Evolutionary conservation across 73 alveolate species (phyloP).

Genomic region (Effrenium voratum): DNA sequence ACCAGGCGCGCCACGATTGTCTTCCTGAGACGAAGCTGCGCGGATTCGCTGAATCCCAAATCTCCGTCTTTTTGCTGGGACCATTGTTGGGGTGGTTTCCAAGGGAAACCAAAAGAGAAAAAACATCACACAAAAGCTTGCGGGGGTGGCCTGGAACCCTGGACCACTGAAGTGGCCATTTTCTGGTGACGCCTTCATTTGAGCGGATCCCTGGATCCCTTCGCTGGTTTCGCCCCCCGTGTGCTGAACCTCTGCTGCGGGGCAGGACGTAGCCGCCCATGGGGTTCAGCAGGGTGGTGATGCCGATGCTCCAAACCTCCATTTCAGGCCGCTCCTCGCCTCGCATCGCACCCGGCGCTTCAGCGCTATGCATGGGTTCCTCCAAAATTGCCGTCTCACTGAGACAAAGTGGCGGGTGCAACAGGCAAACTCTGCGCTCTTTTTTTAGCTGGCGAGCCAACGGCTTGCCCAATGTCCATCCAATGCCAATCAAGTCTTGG

Average conservation of each 20-base stretch:
- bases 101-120: too few relatives aligned
- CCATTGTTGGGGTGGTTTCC: too few relatives aligned
- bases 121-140: too few relatives aligned
- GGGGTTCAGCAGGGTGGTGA: slow-evolving; percentile 63
- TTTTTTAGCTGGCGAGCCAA: neutral
- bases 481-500: too few relatives aligned
- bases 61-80: too few relatives aligned
- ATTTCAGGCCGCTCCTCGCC: slow-evolving; percentile 78
- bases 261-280: slow-evolving; percentile 44
- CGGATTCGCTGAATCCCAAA: neutral
- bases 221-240: too few relatives aligned
- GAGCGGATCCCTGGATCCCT: too few relatives aligned
- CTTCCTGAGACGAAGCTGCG: neutral
- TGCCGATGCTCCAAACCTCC: slow-evolving; percentile 84
- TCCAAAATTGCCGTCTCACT: neutral
- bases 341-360: too few relatives aligned
- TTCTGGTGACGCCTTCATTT: too few relatives aligned
- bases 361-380: too few relatives aligned
- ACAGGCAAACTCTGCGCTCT: neutral
- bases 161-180: too few relatives aligned
- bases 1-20: slow-evolving; percentile 73
- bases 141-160: too few relatives aligned
- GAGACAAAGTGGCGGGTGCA: neutral
- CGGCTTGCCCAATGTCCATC: neutral
- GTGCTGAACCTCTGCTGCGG: neutral